Percentiles rank a stretch among this genome's conserved stretches.
Evolutionary conservation across 1,284 basidiomycete genomes (phyloP).

Genomic region (Erythrobasidium hasegawianum): DNA sequence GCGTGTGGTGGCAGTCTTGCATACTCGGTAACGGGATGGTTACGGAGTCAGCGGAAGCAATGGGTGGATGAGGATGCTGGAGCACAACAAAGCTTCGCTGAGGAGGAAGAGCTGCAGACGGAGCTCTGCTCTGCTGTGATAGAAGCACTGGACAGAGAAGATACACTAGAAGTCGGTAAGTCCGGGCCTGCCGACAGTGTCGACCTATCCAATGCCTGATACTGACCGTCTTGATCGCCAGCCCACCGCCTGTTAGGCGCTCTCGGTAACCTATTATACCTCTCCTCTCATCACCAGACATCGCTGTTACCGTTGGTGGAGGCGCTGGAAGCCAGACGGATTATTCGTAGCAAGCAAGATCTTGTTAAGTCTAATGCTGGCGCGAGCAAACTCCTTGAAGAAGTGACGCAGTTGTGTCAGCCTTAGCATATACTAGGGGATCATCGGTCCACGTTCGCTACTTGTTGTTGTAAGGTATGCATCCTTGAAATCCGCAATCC

Average conservation of each 20-base stretch:
- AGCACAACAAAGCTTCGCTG: constrained; percentile 4
- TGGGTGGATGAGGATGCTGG: constrained; percentile 28
- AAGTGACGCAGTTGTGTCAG: constrained; percentile 15
- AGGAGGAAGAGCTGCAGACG: constrained; percentile 41
- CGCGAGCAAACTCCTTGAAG: constrained; percentile 13
- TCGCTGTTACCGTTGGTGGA: constrained; percentile 32
- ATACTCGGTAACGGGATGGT: constrained; percentile 40
- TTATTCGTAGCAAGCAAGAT: constrained; percentile 22
- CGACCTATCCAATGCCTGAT: not conserved
- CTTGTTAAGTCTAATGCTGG: constrained; percentile 21
- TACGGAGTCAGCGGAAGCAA: constrained; percentile 14
- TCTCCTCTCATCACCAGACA: constrained; percentile 33
- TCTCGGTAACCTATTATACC: constrained; percentile 42
- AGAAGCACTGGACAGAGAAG: constrained; percentile 39
- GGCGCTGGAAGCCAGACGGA: constrained; percentile 35
- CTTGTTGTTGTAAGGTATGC: no score
- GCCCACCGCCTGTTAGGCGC: constrained; percentile 44
- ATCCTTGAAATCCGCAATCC: no score
- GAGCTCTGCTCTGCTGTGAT: constrained; percentile 40
- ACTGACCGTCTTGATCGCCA: constrained; percentile 6
- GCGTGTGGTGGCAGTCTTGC: constrained; percentile 40
- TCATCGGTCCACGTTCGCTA: no score
- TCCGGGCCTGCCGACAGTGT: not conserved
- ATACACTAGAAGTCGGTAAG: constrained; percentile 43
- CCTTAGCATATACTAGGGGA: no score